These are phyloP conservation scores for Botrytis medusae DNA, from an alignment of 2,329 filamentous ascomycete genomes.

Conservation along the genomic window DNA sequence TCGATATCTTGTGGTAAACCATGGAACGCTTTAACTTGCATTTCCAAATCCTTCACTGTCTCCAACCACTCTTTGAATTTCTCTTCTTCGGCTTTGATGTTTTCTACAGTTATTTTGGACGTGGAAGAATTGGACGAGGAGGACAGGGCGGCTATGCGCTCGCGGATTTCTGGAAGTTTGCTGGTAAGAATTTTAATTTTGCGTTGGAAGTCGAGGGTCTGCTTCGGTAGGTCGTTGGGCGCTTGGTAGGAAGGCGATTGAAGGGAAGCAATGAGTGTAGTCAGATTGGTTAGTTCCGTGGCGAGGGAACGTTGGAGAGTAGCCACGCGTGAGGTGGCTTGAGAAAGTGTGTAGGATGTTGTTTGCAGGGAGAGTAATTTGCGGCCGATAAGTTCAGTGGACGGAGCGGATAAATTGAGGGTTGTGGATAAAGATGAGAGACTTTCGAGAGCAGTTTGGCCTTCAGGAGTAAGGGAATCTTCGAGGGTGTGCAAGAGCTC, in stretches of 20 bases:
- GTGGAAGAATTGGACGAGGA: conserved; percentile 24
- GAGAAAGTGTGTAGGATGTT: conserved; percentile 53
- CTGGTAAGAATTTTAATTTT: conserved; percentile 65
- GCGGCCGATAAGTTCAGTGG: conserved; percentile 49
- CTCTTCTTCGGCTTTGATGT: conserved; percentile 58
- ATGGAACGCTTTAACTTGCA: conserved; percentile 64
- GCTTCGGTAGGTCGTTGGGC: conserved; percentile 58
- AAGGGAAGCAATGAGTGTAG: conserved; percentile 46
- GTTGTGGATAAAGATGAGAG: conserved; percentile 55
- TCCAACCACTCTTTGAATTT: conserved; percentile 57
- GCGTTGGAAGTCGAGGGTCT: conserved; percentile 73
- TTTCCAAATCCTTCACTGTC: conserved; percentile 59
- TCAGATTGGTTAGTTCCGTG: conserved; percentile 47
- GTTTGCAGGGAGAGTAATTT: conserved; percentile 57
- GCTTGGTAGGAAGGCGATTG: conserved; percentile 52
- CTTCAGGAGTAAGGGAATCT: conserved; percentile 55
- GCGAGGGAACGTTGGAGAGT: conserved; percentile 58
- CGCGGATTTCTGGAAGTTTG: conserved; percentile 66
- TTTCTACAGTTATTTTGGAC: conserved; percentile 51
- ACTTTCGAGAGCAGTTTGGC: conserved; percentile 55
- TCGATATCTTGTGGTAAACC: conserved; percentile 71
- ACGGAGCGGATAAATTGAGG: conserved; percentile 44
- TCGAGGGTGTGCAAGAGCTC: conserved; percentile 55
- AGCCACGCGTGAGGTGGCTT: conserved; percentile 54
- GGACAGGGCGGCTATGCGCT: conserved; percentile 49